A percentile compares a stretch with the other conserved stretches of the same genome.
phyloP scores from a whole-genome alignment of 345 rosid genomes.

The Noccaea bulbosa region DNA sequence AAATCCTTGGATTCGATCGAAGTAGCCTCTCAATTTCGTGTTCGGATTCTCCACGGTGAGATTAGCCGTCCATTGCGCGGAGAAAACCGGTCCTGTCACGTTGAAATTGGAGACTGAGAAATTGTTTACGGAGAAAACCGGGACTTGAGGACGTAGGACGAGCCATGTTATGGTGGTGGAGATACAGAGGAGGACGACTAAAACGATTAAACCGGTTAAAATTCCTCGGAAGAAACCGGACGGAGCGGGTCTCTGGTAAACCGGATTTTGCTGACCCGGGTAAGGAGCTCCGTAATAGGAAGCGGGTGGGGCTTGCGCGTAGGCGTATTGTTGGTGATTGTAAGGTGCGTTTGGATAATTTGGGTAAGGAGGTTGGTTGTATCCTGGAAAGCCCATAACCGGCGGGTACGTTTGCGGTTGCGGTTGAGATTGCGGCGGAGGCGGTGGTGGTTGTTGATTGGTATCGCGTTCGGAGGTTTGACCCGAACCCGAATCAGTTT shows the following conservation, averaged over 20 bases:
- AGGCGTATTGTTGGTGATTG: constrained; percentile 27
- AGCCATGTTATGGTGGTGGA: constrained; percentile 46
- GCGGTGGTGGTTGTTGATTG: constrained; percentile 41
- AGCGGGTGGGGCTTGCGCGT: constrained; percentile 51
- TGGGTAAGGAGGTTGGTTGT: constrained; percentile 31
- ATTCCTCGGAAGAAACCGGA: constrained; percentile 49
- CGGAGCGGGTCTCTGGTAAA: constrained; percentile 27
- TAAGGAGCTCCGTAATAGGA: constrained; percentile 46
- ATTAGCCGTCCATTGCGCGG: constrained; percentile 45
- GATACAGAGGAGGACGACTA: constrained; percentile 44
- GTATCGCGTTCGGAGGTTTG: constrained; percentile 41
- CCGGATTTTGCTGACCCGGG: constrained; percentile 36
- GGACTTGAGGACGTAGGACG: constrained; percentile 44
- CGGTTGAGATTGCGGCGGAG: constrained; percentile 23
- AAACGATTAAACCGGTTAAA: constrained; percentile 43
- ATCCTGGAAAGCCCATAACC: constrained; percentile 45
- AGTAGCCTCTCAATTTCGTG: constrained; percentile 44
- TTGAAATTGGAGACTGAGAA: constrained; percentile 46
- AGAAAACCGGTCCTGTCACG: constrained; percentile 43
- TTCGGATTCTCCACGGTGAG: constrained; percentile 46
- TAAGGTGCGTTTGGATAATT: constrained; percentile 39
- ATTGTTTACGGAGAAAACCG: constrained; percentile 41
- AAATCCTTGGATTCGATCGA: constrained; percentile 43
- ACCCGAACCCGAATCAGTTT: constrained; percentile 30
- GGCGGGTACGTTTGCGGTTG: constrained; percentile 29